Percentiles rank a stretch among this genome's conserved stretches.
These are phyloP conservation scores for Xylaria palmicola DNA, from an alignment of 495 filamentous ascomycete species.

Conservation along the genomic window DNA sequence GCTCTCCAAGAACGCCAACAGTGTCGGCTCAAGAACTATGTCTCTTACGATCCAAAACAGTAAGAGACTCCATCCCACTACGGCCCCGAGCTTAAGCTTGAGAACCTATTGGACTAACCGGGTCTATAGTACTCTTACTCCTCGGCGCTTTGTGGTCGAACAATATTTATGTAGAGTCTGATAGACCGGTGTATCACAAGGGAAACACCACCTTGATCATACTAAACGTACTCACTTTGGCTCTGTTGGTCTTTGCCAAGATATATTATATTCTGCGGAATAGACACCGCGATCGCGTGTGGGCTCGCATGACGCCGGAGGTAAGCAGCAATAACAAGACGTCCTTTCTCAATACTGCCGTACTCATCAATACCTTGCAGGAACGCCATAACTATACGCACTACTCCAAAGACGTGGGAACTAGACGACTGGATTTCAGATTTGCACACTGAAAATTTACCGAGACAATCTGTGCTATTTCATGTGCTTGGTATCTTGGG, in stretches of 20 bases:
- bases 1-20: neutral
- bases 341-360: too few species aligned
- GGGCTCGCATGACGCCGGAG: conserved; percentile 62
- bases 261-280: conserved; percentile 63
- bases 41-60: neutral
- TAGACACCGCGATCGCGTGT: conserved; percentile 38
- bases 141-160: neutral
- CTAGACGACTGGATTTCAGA: neutral
- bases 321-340: conserved; percentile 38
- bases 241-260: conserved; percentile 56
- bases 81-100: neutral
- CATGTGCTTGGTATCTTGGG: neutral
- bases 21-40: neutral
- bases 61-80: neutral
- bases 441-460: neutral
- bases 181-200: conserved; percentile 49
- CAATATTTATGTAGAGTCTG: conserved; percentile 40
- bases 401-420: neutral
- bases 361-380: neutral
- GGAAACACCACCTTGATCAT: conserved; percentile 64
- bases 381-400: neutral
- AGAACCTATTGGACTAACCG: neutral
- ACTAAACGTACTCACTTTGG: conserved; percentile 53
- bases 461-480: neutral
- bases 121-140: neutral